Base-by-base conservation (phyloP, 2,329 filamentous ascomycete species). In the Sarocladium brachiariae region DNA sequence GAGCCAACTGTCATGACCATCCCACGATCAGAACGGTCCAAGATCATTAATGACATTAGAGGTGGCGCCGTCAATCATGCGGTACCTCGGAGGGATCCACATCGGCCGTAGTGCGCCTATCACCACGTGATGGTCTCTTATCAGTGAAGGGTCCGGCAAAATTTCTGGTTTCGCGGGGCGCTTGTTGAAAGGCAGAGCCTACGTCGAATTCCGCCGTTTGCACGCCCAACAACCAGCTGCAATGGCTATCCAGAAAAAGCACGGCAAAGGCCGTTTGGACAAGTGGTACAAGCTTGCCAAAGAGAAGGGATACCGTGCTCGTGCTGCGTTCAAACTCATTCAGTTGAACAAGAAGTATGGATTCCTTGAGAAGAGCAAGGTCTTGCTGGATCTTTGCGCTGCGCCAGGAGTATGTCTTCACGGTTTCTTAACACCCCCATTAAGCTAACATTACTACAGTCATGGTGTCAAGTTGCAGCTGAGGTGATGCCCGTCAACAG, bases 201-300 rank as follows among this genome's bases (percentile, higher is more conserved):
- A 19, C 13, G 39, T 2, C 43, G 25, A 47, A 11, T 31, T 23
- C 21, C 43, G 43, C 43, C 43, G 33, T 47, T 14, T 33, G 24
- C 24, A 47, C 24, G 25, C 2, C 16, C 43, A 21, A 47, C 5
- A 8, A 34, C 9, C 31, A 54, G 53, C 50, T 54, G 57, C 51
- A 52, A 97, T 97, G 93, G 91, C 89, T 63, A 92, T 97, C 63
- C 89, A 97, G 66, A 96, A 97, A 80, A 97, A 97, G 80, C 87
- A 96, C 74, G 92, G 90, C 73, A 97, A 97, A 75, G 92, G 92
- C 70, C 91, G 92, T 81, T 78, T 96, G 63, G 93, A 99, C 72
- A 96, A 97, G 72, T 97, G 91, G 89, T 99, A 97, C 73, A 92
- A 91, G 67, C 84, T 97, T 62, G 93, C 93, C 55, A 99, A 99